Base-by-base conservation (phyloP, 495 filamentous ascomycete genomes). In the Chaetomidium leptoderma region DNA sequence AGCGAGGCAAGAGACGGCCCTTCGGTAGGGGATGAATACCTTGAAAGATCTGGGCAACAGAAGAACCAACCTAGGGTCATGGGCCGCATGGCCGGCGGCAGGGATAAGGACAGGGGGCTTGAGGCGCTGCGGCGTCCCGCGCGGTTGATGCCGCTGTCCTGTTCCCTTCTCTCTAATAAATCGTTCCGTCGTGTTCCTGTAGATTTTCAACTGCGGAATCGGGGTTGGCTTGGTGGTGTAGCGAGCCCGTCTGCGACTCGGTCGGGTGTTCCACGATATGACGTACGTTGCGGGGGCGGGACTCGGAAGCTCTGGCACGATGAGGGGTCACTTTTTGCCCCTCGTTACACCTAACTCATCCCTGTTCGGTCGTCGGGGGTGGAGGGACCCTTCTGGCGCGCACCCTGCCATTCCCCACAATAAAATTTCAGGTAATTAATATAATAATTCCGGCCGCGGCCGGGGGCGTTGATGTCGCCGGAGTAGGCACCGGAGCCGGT, bases 1-100 rank as follows among this genome's bases (percentile, higher is more conserved):
- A 32, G 37, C 27, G 37, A 62, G 49, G 47, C 16, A 42, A 37
- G 0, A n/a, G n/a, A n/a, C n/a, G n/a, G n/a, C n/a, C n/a, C n/a
- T n/a, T n/a, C n/a, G n/a, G n/a, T n/a, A n/a, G n/a, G n/a, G n/a
- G n/a, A n/a, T n/a, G n/a, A n/a, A n/a, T n/a, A n/a, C n/a, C n/a
- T n/a, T n/a, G 7, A 6, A 24, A 50, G 46, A 26, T 45, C 9
- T 23, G 8, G n/a, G n/a, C n/a, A n/a, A n/a, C n/a, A n/a, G n/a
- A n/a, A n/a, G n/a, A n/a, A n/a, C n/a, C n/a, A n/a, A n/a, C n/a
- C n/a, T n/a, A n/a, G n/a, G n/a, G n/a, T n/a, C n/a, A n/a, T n/a
- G n/a, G 46, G 46, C 19, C 7, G 14, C 24, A 51, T 36, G 14
- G 17, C 13, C 13, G 42, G 23, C 14, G 50, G 37, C n/a, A 17